These are phyloP conservation scores for Amanita thiersii DNA, from an alignment of 768 basidiomycete species.

Conservation along the genomic window DNA sequence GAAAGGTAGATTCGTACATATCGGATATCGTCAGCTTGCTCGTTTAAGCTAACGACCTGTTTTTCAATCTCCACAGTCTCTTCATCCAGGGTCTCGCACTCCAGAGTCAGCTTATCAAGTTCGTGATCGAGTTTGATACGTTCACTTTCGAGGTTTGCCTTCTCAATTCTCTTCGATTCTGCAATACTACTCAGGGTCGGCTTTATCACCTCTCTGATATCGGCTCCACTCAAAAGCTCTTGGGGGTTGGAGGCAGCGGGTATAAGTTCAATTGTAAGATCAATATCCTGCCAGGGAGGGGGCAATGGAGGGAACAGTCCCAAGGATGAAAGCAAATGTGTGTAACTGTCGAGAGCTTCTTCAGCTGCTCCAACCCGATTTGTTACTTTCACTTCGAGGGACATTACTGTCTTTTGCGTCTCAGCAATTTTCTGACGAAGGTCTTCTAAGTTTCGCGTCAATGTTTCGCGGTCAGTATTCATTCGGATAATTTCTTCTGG, in stretches of 20 bases:
- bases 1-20: conserved; percentile 42
- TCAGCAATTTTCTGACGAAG: conserved; percentile 71
- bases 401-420: conserved; percentile 62
- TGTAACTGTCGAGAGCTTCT: conserved; percentile 75
- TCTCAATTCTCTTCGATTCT: conserved; percentile 63
- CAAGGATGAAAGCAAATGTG: conserved; percentile 61
- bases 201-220: conserved; percentile 66
- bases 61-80: conserved; percentile 69
- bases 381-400: conserved; percentile 76
- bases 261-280: conserved; percentile 78
- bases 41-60: conserved; percentile 59
- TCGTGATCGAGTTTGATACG: conserved; percentile 77
- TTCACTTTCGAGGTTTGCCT: conserved; percentile 66
- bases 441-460: conserved; percentile 67
- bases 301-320: conserved; percentile 73
- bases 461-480: conserved; percentile 81
- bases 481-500: conserved; percentile 88
- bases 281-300: conserved; percentile 60
- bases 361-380: conserved; percentile 78
- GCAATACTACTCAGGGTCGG: conserved; percentile 68
- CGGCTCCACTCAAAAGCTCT: conserved; percentile 58
- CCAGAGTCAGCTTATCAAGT: conserved; percentile 65
- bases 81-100: conserved; percentile 77
- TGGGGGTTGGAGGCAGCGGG: conserved; percentile 65
- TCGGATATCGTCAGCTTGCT: conserved; percentile 75